Conservation (phyloP, 2,329 filamentous ascomycete genomes). For the Aspergillus ochraceoroseus region DNA sequence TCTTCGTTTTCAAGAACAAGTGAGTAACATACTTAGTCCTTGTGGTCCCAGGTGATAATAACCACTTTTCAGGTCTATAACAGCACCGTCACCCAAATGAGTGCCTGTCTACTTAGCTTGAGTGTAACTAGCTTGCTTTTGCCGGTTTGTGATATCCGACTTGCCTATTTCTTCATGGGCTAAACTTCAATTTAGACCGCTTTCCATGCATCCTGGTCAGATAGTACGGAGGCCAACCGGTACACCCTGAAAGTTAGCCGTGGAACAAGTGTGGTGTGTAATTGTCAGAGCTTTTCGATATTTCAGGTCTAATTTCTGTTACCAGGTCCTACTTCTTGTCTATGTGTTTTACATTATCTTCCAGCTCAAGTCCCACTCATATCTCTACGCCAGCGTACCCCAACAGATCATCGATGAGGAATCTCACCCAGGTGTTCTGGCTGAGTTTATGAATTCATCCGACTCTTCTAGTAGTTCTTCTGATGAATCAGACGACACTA, state of each 20-base stretch:
- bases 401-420: slow-evolving; percentile 92
- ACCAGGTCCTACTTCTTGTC: slow-evolving; percentile 67
- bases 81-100: slow-evolving; percentile 93
- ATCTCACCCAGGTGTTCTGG: slow-evolving; percentile 75
- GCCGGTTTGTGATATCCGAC: slow-evolving; percentile 54
- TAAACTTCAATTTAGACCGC: slow-evolving; percentile 56
- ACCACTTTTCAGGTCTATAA: slow-evolving; percentile 76
- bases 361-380: slow-evolving; percentile 85
- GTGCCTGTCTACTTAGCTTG: slow-evolving; percentile 82
- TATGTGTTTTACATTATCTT: slow-evolving; percentile 82
- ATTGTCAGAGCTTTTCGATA: too few relatives aligned
- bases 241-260: slow-evolving; percentile 79
- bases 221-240: slow-evolving; percentile 57
- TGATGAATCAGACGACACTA: slow-evolving; percentile 62
- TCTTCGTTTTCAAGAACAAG: slow-evolving; percentile 80
- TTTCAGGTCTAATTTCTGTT: not conserved
- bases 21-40: slow-evolving; percentile 29
- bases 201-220: slow-evolving; percentile 80
- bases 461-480: slow-evolving; percentile 49
- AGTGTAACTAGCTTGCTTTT: slow-evolving; percentile 84
- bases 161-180: not conserved
- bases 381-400: slow-evolving; percentile 87
- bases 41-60: not conserved
- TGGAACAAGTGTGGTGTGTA: slow-evolving; percentile 74
- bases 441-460: slow-evolving; percentile 67